Percentiles rank a stretch among this genome's conserved stretches.
Conservation (phyloP, 306 rosid species). For the Lithocarpus polystachyus region DNA sequence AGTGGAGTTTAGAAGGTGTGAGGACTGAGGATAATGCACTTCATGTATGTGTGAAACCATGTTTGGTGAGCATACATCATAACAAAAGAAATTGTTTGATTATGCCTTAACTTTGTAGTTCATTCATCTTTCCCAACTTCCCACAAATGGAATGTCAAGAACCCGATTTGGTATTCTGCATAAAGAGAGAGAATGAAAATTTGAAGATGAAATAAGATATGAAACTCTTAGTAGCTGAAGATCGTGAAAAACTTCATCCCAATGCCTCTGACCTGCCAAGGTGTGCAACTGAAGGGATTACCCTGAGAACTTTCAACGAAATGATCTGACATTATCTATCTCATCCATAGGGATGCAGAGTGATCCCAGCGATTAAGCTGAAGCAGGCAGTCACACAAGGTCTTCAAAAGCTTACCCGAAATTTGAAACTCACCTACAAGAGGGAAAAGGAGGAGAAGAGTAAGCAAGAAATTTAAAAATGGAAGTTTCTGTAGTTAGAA, state of each 20-base stretch:
- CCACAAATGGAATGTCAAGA: background rate
- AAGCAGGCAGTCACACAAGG: background rate
- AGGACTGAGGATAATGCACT: background rate
- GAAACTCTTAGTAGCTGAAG: background rate
- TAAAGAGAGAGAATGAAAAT: background rate
- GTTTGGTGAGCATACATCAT: background rate
- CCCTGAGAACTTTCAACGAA: background rate
- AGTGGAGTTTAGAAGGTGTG: background rate
- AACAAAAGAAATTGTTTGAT: background rate
- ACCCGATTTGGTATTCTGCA: background rate
- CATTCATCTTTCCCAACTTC: background rate
- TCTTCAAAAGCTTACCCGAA: background rate
- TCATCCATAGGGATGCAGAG: background rate
- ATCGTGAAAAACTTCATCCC: background rate
- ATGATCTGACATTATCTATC: background rate
- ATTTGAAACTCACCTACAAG: background rate
- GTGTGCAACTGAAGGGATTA: background rate
- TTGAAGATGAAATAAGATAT: background rate
- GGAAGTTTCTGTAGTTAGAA: background rate
- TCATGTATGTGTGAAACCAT: background rate
- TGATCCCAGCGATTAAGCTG: background rate
- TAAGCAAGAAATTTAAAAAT: background rate
- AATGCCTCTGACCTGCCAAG: background rate
- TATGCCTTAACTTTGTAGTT: background rate
- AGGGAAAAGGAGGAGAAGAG: background rate